These are phyloP conservation scores for Apiospora aurea DNA, from an alignment of 2,329 filamentous ascomycete species.

Conservation along the genomic window DNA sequence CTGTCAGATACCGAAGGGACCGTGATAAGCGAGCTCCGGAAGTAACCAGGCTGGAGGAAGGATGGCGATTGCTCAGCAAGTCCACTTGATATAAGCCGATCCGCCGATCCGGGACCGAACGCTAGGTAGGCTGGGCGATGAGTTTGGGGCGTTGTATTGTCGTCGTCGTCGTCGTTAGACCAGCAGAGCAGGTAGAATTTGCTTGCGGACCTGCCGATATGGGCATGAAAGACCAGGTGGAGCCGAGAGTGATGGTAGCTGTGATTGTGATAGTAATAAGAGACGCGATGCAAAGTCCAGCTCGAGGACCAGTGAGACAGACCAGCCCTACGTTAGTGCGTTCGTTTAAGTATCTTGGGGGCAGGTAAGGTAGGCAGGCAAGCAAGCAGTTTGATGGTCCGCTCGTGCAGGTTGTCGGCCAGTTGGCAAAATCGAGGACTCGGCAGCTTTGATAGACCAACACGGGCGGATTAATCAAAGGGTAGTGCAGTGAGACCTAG, in stretches of 20 bases:
- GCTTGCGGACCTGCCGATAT: not conserved
- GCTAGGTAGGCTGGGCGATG: not conserved
- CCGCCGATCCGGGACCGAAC: conserved; percentile 1
- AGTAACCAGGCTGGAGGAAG: not conserved
- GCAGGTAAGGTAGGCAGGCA: not conserved
- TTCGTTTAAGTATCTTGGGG: not conserved
- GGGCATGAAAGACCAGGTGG: not conserved
- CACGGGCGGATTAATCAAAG: not conserved
- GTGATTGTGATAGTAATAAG: not conserved
- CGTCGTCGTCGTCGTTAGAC: not conserved
- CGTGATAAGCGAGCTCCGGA: not conserved
- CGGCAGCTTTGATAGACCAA: not conserved
- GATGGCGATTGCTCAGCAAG: conserved; percentile 14
- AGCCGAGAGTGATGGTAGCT: not conserved
- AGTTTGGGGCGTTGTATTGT: not conserved
- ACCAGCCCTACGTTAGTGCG: not conserved
- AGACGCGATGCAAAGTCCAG: not conserved
- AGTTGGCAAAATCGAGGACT: not conserved
- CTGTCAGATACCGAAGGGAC: not conserved
- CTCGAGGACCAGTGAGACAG: not conserved
- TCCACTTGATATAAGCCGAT: conserved; percentile 11
- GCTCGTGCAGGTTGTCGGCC: not conserved
- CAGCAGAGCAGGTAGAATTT: not conserved
- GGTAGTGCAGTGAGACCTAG: not conserved
- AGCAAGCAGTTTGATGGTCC: not conserved